Percentiles rank a stretch among this genome's conserved stretches.
Conservation (phyloP, 2,329 filamentous ascomycete genomes). For the Xylariales sp. region DNA sequence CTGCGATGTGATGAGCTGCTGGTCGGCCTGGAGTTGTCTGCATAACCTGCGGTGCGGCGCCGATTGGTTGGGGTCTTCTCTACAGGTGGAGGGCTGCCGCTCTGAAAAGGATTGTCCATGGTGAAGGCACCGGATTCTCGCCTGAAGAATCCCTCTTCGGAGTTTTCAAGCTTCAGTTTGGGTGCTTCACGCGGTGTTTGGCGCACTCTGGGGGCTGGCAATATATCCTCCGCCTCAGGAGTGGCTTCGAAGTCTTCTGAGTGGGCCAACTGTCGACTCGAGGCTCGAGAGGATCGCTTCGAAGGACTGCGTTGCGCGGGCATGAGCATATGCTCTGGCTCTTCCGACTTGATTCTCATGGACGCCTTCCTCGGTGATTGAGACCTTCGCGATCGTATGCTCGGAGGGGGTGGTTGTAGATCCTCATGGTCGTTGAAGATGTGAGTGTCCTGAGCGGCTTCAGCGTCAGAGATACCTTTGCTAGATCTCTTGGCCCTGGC, state of each 20-base stretch:
- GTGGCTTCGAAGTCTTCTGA: constrained; percentile 48
- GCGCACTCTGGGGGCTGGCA: constrained; percentile 38
- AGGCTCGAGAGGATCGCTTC: constrained; percentile 50
- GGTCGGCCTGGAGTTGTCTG: constrained; percentile 32
- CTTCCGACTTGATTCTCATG: constrained; percentile 47
- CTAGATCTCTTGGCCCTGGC: constrained; percentile 81
- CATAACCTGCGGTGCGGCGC: constrained; percentile 42
- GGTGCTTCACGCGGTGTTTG: constrained; percentile 42
- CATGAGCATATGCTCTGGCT: constrained; percentile 34
- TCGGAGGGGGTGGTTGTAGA: constrained; percentile 40
- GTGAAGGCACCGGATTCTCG: constrained; percentile 62
- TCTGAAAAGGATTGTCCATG: constrained; percentile 90
- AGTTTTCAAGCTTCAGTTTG: constrained; percentile 50
- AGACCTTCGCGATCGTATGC: constrained; percentile 45
- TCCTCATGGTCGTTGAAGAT: constrained; percentile 57
- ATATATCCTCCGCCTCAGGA: constrained; percentile 40
- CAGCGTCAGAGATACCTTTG: constrained; percentile 71
- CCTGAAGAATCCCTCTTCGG: constrained; percentile 39
- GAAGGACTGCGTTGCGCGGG: constrained; percentile 38
- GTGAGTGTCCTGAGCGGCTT: constrained; percentile 61
- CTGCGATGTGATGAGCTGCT: constrained; percentile 39
- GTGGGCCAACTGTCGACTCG: constrained; percentile 48
- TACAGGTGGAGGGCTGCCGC: constrained; percentile 62
- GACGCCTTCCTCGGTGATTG: constrained; percentile 52
- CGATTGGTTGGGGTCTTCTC: constrained; percentile 44